phyloP scores from a whole-genome alignment of 768 basidiomycete genomes.

The Leccinellum albellum region DNA sequence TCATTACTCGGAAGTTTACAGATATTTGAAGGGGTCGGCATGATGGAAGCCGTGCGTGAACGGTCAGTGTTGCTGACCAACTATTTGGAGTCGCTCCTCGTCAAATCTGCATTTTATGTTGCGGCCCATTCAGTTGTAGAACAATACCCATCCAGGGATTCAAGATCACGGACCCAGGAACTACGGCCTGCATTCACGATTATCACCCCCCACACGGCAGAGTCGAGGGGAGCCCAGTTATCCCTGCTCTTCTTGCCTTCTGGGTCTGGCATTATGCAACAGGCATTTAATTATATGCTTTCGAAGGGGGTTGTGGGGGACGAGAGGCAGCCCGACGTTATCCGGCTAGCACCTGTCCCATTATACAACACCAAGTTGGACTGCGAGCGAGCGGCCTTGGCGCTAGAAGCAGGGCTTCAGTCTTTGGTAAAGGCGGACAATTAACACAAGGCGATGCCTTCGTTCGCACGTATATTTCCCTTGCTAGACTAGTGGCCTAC shows the following conservation, averaged over 20 bases:
- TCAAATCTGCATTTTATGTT: constrained; percentile 61
- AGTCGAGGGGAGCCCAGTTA: constrained; percentile 79
- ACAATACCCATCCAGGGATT: constrained; percentile 23
- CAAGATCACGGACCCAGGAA: constrained; percentile 12
- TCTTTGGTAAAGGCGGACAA: constrained; percentile 11
- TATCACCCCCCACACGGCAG: constrained; percentile 73
- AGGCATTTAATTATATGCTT: constrained; percentile 56
- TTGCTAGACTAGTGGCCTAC: constrained; percentile 2
- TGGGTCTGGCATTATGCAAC: constrained; percentile 60
- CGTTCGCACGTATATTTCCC: constrained; percentile 1
- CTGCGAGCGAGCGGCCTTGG: constrained; percentile 62
- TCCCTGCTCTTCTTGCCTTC: constrained; percentile 76
- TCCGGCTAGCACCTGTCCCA: constrained; percentile 81
- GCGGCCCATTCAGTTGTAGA: constrained; percentile 34
- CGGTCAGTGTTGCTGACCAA: constrained; percentile 71
- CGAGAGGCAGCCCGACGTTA: constrained; percentile 87
- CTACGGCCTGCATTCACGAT: constrained; percentile 72
- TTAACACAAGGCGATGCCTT: constrained; percentile 6
- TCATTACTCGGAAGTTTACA: constrained; percentile 82
- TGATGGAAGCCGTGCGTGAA: constrained; percentile 62
- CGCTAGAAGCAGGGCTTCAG: constrained; percentile 60
- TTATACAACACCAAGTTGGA: constrained; percentile 85
- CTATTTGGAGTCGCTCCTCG: constrained; percentile 63
- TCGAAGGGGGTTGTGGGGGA: constrained; percentile 85
- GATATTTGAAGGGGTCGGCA: constrained; percentile 74